A percentile compares a stretch with the other conserved stretches of the same genome.
phyloP scores from a whole-genome alignment of 805 yeast genomes.

The Martiniozyma abietophila region DNA sequence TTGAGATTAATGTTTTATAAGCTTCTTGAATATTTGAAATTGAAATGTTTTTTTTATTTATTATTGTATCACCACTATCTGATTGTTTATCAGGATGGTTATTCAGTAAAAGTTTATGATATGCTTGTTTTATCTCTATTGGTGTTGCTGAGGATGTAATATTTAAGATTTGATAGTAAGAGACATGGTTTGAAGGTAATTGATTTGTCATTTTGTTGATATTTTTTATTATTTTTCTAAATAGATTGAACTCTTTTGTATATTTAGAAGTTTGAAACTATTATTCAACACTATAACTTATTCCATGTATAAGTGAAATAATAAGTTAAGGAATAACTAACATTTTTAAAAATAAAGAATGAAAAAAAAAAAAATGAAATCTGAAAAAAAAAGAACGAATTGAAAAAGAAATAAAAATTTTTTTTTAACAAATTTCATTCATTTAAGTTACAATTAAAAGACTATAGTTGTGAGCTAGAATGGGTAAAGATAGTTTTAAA shows the following conservation, averaged over 20 bases:
- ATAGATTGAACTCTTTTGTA: too few species aligned
- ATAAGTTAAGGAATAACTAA: too few species aligned
- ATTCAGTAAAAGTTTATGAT: slow-evolving; percentile 45
- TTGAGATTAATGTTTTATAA: slow-evolving; percentile 43
- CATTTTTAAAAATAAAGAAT: not conserved
- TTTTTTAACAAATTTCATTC: too few species aligned
- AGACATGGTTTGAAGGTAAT: slow-evolving; percentile 7
- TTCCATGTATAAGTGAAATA: too few species aligned
- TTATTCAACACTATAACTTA: too few species aligned
- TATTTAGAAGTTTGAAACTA: too few species aligned
- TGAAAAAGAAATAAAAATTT: too few species aligned
- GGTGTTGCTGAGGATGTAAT: slow-evolving; percentile 30
- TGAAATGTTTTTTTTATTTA: too few species aligned
- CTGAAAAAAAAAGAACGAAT: not conserved
- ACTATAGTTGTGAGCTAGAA: too few species aligned
- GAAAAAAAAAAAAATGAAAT: not conserved
- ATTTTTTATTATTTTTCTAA: slow-evolving; percentile 1
- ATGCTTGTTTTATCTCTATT: slow-evolving; percentile 50
- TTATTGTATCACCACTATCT: slow-evolving; percentile 3
- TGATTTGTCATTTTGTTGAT: slow-evolving; percentile 1
- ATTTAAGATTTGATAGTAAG: slow-evolving; percentile 54
- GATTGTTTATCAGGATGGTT: slow-evolving; percentile 72
- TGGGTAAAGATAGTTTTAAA: too few species aligned
- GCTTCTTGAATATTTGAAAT: slow-evolving; percentile 55
- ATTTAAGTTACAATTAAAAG: too few species aligned